Percentiles rank a stretch among this genome's conserved stretches.
These are phyloP conservation scores for Penicillium crystallinum DNA, from an alignment of 495 filamentous ascomycete species.

Conservation along the genomic window DNA sequence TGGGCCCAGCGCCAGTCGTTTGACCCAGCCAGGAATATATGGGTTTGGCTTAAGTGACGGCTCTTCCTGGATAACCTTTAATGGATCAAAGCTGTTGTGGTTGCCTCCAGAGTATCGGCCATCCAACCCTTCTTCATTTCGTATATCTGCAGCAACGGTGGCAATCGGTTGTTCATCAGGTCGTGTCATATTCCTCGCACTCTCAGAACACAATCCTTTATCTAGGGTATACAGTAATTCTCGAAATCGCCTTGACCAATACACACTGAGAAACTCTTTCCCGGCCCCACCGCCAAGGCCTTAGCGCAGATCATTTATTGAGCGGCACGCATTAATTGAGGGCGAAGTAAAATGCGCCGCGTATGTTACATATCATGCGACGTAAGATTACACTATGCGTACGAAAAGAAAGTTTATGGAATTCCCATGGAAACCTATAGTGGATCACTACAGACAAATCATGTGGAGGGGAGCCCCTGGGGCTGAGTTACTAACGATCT, in stretches of 20 bases:
- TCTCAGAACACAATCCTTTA: no score
- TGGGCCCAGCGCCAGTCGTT: neutral
- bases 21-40: no score
- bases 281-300: neutral
- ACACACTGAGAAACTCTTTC: neutral
- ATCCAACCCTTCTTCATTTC: neutral
- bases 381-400: neutral
- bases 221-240: slow-evolving; percentile 7
- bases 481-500: slow-evolving; percentile 1
- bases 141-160: neutral
- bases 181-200: neutral
- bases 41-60: no score
- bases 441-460: slow-evolving; percentile 3
- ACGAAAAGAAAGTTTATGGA: neutral
- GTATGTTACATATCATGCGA: slow-evolving; percentile 1
- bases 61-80: slow-evolving; percentile 12
- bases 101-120: slow-evolving; percentile 19
- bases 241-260: slow-evolving; percentile 10
- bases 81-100: slow-evolving; percentile 9
- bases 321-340: neutral
- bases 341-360: neutral
- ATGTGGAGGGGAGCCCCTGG: neutral
- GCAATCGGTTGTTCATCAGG: neutral
- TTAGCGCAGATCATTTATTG: slow-evolving; percentile 7
- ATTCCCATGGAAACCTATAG: slow-evolving; percentile 2